Percentiles rank a stretch among this genome's conserved stretches.
Conservation (phyloP, 192 early-diverging fungal species). For the Backusella liffmaniae region DNA sequence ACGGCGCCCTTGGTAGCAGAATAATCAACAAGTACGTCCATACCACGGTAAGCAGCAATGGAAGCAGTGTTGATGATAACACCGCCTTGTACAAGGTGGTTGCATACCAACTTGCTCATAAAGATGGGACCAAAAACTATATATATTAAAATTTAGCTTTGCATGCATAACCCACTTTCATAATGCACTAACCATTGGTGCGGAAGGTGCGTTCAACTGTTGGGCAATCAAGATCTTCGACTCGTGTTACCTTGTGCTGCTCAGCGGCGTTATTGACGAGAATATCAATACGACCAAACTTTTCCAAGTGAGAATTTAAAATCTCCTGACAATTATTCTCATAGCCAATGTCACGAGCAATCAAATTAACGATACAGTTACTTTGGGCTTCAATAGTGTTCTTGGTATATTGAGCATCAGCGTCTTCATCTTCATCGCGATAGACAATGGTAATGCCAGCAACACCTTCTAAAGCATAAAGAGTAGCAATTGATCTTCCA, state of each 20-base stretch:
- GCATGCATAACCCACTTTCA: not conserved
- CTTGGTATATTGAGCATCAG: slow-evolving; percentile 48
- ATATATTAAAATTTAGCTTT: not conserved
- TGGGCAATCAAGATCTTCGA: slow-evolving; percentile 39
- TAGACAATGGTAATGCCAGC: slow-evolving; percentile 52
- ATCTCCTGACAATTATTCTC: slow-evolving; percentile 42
- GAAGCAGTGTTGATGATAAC: slow-evolving; percentile 53
- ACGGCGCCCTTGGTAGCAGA: slow-evolving; percentile 54
- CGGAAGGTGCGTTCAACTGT: slow-evolving; percentile 52
- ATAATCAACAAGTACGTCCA: slow-evolving; percentile 47
- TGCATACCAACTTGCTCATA: slow-evolving; percentile 45
- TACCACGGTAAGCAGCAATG: slow-evolving; percentile 53
- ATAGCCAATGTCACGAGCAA: slow-evolving; percentile 39
- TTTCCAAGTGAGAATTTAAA: slow-evolving; percentile 35
- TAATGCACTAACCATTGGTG: slow-evolving; percentile 27
- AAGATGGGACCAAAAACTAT: slow-evolving; percentile 49
- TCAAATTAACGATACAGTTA: slow-evolving; percentile 30
- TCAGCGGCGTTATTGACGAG: slow-evolving; percentile 46
- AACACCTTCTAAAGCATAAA: slow-evolving; percentile 50
- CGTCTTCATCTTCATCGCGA: slow-evolving; percentile 51
- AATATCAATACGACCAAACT: slow-evolving; percentile 44
- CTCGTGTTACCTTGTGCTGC: slow-evolving; percentile 37
- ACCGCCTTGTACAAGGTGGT: slow-evolving; percentile 41
- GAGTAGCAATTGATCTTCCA: slow-evolving; percentile 49
- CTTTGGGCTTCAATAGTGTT: slow-evolving; percentile 36